These are phyloP conservation scores for Metschnikowia bowlesiae DNA, from an alignment of 805 yeast genomes.

Conservation along the genomic window DNA sequence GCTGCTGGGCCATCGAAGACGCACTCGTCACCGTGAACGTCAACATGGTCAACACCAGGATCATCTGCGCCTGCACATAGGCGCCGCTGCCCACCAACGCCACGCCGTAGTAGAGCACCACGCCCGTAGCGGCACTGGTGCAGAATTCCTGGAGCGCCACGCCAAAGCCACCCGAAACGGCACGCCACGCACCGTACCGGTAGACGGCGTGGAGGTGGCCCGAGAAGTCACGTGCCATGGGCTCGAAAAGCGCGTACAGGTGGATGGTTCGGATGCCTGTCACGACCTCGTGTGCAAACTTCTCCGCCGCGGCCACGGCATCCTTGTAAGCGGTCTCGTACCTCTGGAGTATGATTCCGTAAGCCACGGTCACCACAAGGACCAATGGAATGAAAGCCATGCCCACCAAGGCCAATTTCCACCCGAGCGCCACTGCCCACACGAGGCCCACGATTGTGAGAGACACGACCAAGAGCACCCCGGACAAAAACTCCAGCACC, in stretches of 20 bases:
- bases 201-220: conserved; percentile 26
- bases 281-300: conserved; percentile 48
- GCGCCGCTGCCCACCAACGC: conserved; percentile 54
- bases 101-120: conserved; percentile 78
- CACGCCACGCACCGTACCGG: conserved; percentile 46
- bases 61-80: conserved; percentile 53
- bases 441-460: conserved; percentile 57
- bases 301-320: conserved; percentile 52
- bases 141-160: conserved; percentile 53
- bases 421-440: conserved; percentile 78
- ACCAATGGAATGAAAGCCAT: conserved; percentile 69
- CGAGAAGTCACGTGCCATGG: conserved; percentile 42
- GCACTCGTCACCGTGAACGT: conserved; percentile 70
- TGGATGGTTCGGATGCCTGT: conserved; percentile 60
- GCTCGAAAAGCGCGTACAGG: conserved; percentile 46
- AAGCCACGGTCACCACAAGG: conserved; percentile 45
- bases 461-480: conserved; percentile 48
- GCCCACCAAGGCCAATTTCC: conserved; percentile 85
- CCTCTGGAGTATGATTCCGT: conserved; percentile 46
- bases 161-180: conserved; percentile 63
- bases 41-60: conserved; percentile 68
- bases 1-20: conserved; percentile 50
- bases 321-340: conserved; percentile 61
- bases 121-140: conserved; percentile 59
- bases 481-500: conserved; percentile 57